Evolutionary conservation across 2,329 filamentous ascomycete genomes (phyloP).

Genomic region (Aspergillus sp.): DNA sequence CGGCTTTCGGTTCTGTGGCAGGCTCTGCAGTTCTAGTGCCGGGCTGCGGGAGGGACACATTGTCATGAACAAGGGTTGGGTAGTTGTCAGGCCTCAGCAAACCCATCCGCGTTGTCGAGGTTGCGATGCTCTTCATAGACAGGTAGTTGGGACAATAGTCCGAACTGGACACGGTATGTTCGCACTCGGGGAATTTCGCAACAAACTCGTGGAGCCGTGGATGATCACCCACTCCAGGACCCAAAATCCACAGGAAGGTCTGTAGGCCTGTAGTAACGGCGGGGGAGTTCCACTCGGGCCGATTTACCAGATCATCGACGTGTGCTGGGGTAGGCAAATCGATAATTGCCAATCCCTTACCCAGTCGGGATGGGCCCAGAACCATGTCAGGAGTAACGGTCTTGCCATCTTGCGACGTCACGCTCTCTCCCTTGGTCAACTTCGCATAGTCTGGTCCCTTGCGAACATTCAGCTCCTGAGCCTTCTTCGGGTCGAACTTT

Average conservation of each 20-base stretch:
- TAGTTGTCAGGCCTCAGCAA: conserved; percentile 75
- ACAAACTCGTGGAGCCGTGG: conserved; percentile 70
- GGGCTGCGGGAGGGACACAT: conserved; percentile 50
- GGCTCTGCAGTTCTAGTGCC: conserved; percentile 23
- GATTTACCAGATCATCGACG: conserved; percentile 66
- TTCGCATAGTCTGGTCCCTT: conserved; percentile 60
- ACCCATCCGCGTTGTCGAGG: conserved; percentile 68
- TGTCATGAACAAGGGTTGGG: conserved; percentile 67
- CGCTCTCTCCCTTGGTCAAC: conserved; percentile 65
- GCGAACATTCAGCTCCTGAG: conserved; percentile 65
- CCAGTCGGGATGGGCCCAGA: conserved; percentile 65
- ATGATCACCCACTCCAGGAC: conserved; percentile 65
- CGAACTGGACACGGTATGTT: conserved; percentile 76
- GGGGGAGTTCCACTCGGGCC: conserved; percentile 70
- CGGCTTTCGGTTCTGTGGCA: conserved; percentile 15
- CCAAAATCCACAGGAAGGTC: conserved; percentile 80
- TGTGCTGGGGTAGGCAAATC: conserved; percentile 75
- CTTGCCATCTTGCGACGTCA: conserved; percentile 65
- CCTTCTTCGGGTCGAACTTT: conserved; percentile 71
- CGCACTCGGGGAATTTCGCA: conserved; percentile 57
- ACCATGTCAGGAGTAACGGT: conserved; percentile 86
- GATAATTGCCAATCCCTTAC: conserved; percentile 74
- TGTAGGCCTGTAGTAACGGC: conserved; percentile 68
- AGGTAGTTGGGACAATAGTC: conserved; percentile 77
- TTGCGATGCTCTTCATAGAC: conserved; percentile 66